Percentiles rank a stretch among this genome's conserved stretches.
Evolutionary conservation across 163 green algal species (phyloP).

Genomic region (Scenedesmus sp.): DNA sequence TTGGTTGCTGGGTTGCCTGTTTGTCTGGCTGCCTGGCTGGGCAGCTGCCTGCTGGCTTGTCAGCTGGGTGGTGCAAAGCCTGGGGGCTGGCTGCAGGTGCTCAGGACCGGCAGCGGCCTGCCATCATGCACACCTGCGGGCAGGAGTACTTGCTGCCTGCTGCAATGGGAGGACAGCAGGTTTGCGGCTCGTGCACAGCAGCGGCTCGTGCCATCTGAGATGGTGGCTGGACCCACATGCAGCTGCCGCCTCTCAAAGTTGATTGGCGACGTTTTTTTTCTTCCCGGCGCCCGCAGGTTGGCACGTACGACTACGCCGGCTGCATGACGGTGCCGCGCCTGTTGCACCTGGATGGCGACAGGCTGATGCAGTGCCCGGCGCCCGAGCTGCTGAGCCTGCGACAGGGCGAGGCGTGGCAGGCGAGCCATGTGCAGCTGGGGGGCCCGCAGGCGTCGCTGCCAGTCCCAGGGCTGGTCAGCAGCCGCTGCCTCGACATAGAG

Average conservation of each 20-base stretch:
- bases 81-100: too few species aligned
- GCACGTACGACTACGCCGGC: slow-evolving; percentile 86
- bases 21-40: slow-evolving; percentile 80
- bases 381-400: slow-evolving; percentile 67
- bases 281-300: slow-evolving; percentile 34
- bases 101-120: too few species aligned
- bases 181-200: too few species aligned
- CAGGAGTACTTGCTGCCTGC: too few species aligned
- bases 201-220: slow-evolving; percentile 68
- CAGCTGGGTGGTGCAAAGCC: too few species aligned
- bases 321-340: slow-evolving; percentile 86
- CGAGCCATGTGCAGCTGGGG: slow-evolving; percentile 7
- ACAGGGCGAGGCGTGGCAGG: slow-evolving; percentile 37
- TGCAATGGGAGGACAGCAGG: too few species aligned
- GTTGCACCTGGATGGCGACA: slow-evolving; percentile 66
- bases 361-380: slow-evolving; percentile 68
- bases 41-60: too few species aligned
- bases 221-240: slow-evolving; percentile 73
- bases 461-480: slow-evolving; percentile 43
- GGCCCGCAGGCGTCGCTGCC: slow-evolving; percentile 37
- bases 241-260: slow-evolving; percentile 63
- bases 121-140: too few species aligned
- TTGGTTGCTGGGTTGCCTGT: slow-evolving; percentile 68
- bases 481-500: slow-evolving; percentile 56
- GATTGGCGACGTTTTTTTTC: neutral